Evolutionary conservation across 768 basidiomycete species (phyloP).

Genomic region (Mycena polygramma): DNA sequence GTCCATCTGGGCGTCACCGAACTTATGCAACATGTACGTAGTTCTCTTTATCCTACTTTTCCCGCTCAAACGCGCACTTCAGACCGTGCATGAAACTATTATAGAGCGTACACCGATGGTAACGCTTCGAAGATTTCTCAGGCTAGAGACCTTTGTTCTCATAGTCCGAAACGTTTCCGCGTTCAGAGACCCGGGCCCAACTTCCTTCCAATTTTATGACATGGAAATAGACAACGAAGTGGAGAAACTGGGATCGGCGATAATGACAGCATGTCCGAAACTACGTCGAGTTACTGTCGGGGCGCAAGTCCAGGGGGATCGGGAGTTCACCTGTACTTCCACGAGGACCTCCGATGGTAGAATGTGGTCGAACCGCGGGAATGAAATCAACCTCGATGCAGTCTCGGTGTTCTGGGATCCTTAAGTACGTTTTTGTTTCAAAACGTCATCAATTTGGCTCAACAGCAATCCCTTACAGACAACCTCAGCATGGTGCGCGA

Average conservation of each 20-base stretch:
- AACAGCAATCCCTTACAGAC: no score
- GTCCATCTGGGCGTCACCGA: conserved; percentile 16
- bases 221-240: neutral
- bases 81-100: neutral
- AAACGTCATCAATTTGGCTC: no score
- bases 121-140: neutral
- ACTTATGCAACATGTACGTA: neutral
- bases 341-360: neutral
- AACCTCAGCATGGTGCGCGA: no score
- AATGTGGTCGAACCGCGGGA: neutral
- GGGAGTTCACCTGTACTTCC: conserved; percentile 11
- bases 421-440: neutral
- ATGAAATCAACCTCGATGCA: neutral
- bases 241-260: neutral
- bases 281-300: conserved; percentile 8
- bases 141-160: conserved; percentile 16
- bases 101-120: neutral
- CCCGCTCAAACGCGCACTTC: neutral
- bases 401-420: conserved; percentile 24
- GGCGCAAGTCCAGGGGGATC: neutral
- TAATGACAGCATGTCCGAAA: conserved; percentile 14
- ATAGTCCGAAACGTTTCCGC: neutral
- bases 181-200: neutral
- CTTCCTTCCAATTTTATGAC: neutral
- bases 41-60: neutral